Percentiles rank a stretch among this genome's conserved stretches.
These are phyloP conservation scores for Sugiyamaella neomexicana DNA, from an alignment of 1,139 yeast genomes.

Conservation along the genomic window DNA sequence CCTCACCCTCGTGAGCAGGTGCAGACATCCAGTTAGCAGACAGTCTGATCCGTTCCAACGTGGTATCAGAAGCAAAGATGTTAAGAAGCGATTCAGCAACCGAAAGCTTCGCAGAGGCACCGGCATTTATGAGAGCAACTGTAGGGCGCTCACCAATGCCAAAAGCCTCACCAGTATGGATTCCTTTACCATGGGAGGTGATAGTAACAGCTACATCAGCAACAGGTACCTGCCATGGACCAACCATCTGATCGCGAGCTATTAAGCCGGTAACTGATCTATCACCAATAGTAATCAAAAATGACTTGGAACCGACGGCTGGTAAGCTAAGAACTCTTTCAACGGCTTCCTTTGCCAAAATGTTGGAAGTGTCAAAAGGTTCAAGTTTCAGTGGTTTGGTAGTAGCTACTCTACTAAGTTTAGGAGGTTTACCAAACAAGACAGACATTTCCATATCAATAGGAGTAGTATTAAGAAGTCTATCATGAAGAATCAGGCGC, in stretches of 20 bases:
- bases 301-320: conserved; percentile 91
- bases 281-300: conserved; percentile 95
- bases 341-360: conserved; percentile 56
- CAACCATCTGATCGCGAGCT: conserved; percentile 98
- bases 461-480: conserved; percentile 73
- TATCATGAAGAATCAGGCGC: conserved; percentile 78
- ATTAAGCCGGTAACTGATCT: conserved; percentile 94
- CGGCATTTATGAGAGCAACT: conserved; percentile 84
- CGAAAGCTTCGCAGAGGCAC: conserved; percentile 94
- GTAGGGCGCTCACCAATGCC: conserved; percentile 98
- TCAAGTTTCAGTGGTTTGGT: conserved; percentile 62
- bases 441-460: conserved; percentile 96
- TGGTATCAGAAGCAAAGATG: conserved; percentile 83
- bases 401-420: conserved; percentile 77
- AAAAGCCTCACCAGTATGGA: conserved; percentile 91
- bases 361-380: conserved; percentile 46
- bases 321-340: conserved; percentile 86
- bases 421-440: conserved; percentile 97
- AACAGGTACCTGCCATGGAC: conserved; percentile 99
- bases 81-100: conserved; percentile 94
- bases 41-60: conserved; percentile 72
- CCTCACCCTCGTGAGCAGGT: conserved; percentile 94
- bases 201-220: conserved; percentile 99
- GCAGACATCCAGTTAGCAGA: conserved; percentile 99
- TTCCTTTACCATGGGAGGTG: conserved; percentile 76